Base-by-base conservation (phyloP, 768 basidiomycete species). In the Podaxis carcinomalis region DNA sequence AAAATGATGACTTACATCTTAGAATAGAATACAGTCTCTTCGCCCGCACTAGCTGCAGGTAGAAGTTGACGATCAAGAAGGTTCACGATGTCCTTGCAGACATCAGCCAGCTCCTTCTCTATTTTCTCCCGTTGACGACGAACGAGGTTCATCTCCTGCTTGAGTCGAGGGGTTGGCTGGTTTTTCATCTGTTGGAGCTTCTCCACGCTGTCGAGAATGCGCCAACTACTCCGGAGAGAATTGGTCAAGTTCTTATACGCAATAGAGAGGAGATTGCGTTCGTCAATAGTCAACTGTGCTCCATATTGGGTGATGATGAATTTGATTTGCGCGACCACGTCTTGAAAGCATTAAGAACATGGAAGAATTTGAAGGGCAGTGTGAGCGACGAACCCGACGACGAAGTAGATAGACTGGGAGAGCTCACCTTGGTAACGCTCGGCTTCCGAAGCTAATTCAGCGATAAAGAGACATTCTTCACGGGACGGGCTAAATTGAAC, bases 191-290 rank as follows among this genome's bases (percentile, higher is more conserved):
- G 75, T 70, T 85, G 82, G 71, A 87, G 81, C 73, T 87, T 87
- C 75, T 91, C 89, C 64, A 92, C 80, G 59, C 81, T 82, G 64
- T 90, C 89, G 58, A 93, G 80, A 66, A 87, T 84, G 67, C 92
- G 83, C 93, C 93, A 95, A 65, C 90, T 92, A 52, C 86, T 88
- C 58, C 93, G 87, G 62, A 92, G 84, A 19, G 80, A 84, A 68
- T 92, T 91, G 19, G 92, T 95, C 64, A 90, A 78, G 73, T 93
- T 93, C 82, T 95, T 95, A 80, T 92, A 94, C 27, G 93, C 92
- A 62, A 93, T 84, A 2, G 92, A 94, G 60, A 94, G 83, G 37
- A 95, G 80, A 73, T 91, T 94, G 67, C 93, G 89, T 76, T 95
- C 92, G 70, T 95, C 92, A 65, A 89, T 81, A 52, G 87, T 86